Base-by-base conservation (phyloP, 148 eudicot genomes). In the Camellia sinensis region DNA sequence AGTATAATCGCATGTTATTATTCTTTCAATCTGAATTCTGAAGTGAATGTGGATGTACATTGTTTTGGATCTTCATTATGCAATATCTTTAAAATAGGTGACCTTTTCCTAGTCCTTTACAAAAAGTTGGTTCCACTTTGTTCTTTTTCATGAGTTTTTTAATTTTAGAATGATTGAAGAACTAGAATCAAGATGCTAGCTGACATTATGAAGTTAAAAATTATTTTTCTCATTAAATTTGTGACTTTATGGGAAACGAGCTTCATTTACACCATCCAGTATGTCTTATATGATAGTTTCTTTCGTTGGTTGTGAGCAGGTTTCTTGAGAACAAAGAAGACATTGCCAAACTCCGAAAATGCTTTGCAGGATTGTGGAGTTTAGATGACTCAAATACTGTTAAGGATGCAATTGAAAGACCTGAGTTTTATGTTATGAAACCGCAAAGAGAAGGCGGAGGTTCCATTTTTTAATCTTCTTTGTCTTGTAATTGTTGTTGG, bases 361-460 rank as follows among this genome's bases (percentile, higher is more conserved):
- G 97, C 89, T 95, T 95, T 87, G 97, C 99, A 1, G 99, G 99
- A 72, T 82, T 95, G 71, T 95, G 99, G 99, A 91, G 98, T 88
- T 85, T 93, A 83, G 98, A 95, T 86, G 92, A 95, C 81, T 84
- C 87, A 48, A 72, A 80, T 74, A 83, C 89, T 13, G 81, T 93
- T 74, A 82, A 87, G 67, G 93, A 95, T 82, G 99, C 98, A 84
- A 90, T 92, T 66, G 88, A 87, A 88, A 89, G 76, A 77, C 99
- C 99, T 13, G 97, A 89, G 66, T 79, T 80, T 45, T 95, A 89
- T 75, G 99, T 95, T 67, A 95, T 95, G 99, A 95, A 95, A 89
- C 99, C 98, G 29, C 99, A 95, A 84, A 89, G 99, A 90, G 99
- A 95, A 89, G 99, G 99, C 86, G 99, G 99, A 92, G 99, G 99